Evolutionary conservation across 2,329 filamentous ascomycete genomes (phyloP), one percentile per base, ranked within the genome.

Genomic region (Aspergillus alliaceus): DNA sequence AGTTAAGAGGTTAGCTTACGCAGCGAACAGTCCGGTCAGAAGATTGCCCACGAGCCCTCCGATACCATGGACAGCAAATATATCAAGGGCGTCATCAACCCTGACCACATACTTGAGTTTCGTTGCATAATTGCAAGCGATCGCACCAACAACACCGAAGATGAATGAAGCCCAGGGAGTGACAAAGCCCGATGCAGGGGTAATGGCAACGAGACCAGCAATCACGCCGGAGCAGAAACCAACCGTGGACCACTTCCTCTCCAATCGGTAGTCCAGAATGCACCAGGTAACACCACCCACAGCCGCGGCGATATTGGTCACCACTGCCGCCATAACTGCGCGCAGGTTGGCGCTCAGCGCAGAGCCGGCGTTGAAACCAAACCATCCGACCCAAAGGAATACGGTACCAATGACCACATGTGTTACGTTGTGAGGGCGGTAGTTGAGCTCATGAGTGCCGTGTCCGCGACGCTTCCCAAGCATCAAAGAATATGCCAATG

Each of bases 371-470:
- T 96, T 96, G 85, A 96, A 96, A 48, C 92, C 92, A 69, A 96
- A 96, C 92, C 91, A 96, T 53, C 92, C 92, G 15, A 96, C 90
- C 91, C 92, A 96, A 15, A 96, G 86, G 77, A 96, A 96, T 47
- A 96, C 91, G 3, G 92, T 96, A 29, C 92, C 92, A 55, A 96
- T 89, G 52, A 96, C 91, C 65, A 96, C 92, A 73, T 96, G 90
- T 4, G 91, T 95, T 47, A 96, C 91, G 68, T 96, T 96, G 79
- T 96, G 92, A 9, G 92, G 92, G 51, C 92, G 89, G 75, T 93
- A 96, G 78, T 96, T 96, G 66, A 96, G 82, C 73, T 93, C 90
- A 70, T 92, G 88, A 27, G 91, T 96, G 50, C 90, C 90, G 72
- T 96, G 90, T 22, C 91, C 91, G 59, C 87, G 83, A 61, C 91